Evolutionary conservation across 2,329 filamentous ascomycete species (phyloP).

Genomic region (Truncatella angustata): DNA sequence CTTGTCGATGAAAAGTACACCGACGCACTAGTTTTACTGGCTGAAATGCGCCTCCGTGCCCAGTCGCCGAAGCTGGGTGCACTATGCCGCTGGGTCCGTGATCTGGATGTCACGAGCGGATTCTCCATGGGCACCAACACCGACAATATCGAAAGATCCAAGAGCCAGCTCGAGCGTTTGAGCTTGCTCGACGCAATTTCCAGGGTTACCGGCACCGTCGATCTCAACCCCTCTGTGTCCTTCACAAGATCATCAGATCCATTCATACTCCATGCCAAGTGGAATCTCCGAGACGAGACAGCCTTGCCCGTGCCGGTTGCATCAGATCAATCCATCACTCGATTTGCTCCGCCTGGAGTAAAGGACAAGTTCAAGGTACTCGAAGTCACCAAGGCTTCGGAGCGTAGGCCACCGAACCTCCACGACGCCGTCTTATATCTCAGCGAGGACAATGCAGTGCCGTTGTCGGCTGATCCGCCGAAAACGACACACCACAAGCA

Average conservation of each 20-base stretch:
- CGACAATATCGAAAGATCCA: constrained; percentile 38
- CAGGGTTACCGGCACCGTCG: constrained; percentile 60
- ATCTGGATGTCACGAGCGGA: constrained; percentile 67
- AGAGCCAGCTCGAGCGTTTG: constrained; percentile 54
- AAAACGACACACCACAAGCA: constrained; percentile 56
- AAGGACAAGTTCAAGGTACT: constrained; percentile 52
- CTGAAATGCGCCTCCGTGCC: constrained; percentile 67
- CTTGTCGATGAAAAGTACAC: constrained; percentile 63
- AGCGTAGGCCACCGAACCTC: constrained; percentile 66
- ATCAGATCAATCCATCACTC: constrained; percentile 55
- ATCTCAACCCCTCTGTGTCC: constrained; percentile 39
- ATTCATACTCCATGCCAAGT: constrained; percentile 58
- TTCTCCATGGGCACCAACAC: constrained; percentile 56
- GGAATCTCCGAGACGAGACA: constrained; percentile 51
- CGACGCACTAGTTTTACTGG: constrained; percentile 63
- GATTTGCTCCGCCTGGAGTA: constrained; percentile 33
- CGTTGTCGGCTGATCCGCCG: constrained; percentile 42
- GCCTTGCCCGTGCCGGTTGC: constrained; percentile 45
- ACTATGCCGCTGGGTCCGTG: constrained; percentile 70
- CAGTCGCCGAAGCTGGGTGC: constrained; percentile 67
- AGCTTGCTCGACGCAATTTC: constrained; percentile 63
- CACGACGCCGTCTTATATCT: constrained; percentile 66
- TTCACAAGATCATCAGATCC: constrained; percentile 35
- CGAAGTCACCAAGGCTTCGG: constrained; percentile 57
- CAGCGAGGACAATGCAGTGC: constrained; percentile 55